phyloP scores from a whole-genome alignment of 345 rosid genomes.

The Anacardium occidentale region DNA sequence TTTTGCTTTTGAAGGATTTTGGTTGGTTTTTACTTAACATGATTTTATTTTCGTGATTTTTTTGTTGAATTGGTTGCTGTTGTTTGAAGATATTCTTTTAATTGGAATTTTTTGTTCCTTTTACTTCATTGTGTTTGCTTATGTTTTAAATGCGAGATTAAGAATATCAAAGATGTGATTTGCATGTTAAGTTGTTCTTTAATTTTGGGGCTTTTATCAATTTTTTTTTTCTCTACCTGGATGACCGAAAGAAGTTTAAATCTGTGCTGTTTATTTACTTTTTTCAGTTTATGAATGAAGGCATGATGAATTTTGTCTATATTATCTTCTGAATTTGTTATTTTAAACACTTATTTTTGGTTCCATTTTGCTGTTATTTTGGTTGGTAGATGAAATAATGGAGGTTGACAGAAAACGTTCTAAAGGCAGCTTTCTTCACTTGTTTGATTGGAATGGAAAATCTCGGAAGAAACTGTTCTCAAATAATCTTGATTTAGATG shows the following conservation, averaged over 20 bases:
- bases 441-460: constrained; percentile 89
- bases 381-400: constrained; percentile 44
- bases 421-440: constrained; percentile 65
- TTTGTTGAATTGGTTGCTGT: neutral
- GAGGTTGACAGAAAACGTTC: constrained; percentile 66
- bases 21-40: constrained; percentile 21
- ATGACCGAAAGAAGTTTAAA: constrained; percentile 27
- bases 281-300: neutral
- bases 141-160: constrained; percentile 6
- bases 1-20: constrained; percentile 16
- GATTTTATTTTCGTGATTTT: neutral
- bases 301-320: neutral
- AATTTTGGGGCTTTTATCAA: neutral
- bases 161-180: constrained; percentile 16
- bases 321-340: neutral
- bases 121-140: neutral
- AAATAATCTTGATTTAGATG: constrained; percentile 39
- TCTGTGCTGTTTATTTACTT: neutral
- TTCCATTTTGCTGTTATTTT: constrained; percentile 17
- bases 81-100: neutral
- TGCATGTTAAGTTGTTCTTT: neutral
- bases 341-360: constrained; percentile 6
- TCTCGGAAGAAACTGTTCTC: constrained; percentile 75
- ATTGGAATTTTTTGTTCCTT: neutral
- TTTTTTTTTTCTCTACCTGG: neutral